A percentile compares a stretch with the other conserved stretches of the same genome.
Evolutionary conservation across 306 rosid species (phyloP).

Genomic region (Amphicarpaea edgeworthii): DNA sequence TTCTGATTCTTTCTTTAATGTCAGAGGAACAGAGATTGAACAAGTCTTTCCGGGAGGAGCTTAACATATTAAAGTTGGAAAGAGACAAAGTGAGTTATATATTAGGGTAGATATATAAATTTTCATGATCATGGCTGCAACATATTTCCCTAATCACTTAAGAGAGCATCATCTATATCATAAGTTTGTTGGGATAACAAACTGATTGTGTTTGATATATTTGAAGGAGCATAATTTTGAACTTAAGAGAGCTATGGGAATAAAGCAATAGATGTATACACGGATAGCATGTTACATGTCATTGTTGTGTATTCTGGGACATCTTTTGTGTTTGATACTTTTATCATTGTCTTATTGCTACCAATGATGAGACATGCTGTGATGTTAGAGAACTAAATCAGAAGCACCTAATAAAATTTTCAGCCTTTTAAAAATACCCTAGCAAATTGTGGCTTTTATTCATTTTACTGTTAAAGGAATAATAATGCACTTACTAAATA

Average conservation of each 20-base stretch:
- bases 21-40: conserved; percentile 74
- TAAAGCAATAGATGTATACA: conserved; percentile 2
- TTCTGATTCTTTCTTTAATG: conserved; percentile 28
- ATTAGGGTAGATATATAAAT: conserved; percentile 16
- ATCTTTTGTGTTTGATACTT: conserved; percentile 22
- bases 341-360: conserved; percentile 4
- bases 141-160: background rate
- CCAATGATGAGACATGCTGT: background rate
- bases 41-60: conserved; percentile 66
- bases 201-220: background rate
- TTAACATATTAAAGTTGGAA: conserved; percentile 57
- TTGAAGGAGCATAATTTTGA: background rate
- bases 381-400: conserved; percentile 8
- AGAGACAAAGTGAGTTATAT: conserved; percentile 68
- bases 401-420: conserved; percentile 17
- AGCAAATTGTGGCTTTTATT: conserved; percentile 19
- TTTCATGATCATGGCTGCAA: conserved; percentile 17
- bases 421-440: conserved; percentile 16
- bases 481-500: background rate
- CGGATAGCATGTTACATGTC: conserved; percentile 17
- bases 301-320: conserved; percentile 7
- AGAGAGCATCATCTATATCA: conserved; percentile 13
- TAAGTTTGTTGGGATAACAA: conserved; percentile 28
- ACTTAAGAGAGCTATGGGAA: conserved; percentile 7
- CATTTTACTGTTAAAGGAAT: conserved; percentile 28